Conservation (phyloP, 352 stramenopile species). For the Bremia lactucae region DNA sequence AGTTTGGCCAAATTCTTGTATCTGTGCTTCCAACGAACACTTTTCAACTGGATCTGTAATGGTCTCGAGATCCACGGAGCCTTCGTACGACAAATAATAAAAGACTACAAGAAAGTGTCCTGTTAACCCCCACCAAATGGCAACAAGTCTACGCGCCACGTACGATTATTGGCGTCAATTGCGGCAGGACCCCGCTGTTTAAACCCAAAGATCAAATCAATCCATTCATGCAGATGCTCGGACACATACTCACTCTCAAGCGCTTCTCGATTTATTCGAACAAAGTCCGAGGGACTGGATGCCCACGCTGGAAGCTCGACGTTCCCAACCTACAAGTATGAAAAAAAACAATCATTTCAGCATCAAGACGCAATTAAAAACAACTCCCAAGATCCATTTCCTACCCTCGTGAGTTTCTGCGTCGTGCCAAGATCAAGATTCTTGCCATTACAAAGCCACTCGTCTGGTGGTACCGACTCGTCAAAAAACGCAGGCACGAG, state of each 20-base stretch:
- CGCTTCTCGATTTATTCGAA: constrained; percentile 55
- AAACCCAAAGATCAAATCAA: constrained; percentile 77
- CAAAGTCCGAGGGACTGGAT: constrained; percentile 68
- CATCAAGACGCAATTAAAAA: constrained; percentile 1
- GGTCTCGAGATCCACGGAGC: constrained; percentile 74
- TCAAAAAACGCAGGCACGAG: constrained; percentile 98
- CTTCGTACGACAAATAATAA: constrained; percentile 85
- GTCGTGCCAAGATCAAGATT: constrained; percentile 93
- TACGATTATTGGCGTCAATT: constrained; percentile 70
- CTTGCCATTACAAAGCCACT: constrained; percentile 94
- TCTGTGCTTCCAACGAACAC: constrained; percentile 89
- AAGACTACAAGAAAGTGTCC: constrained; percentile 49
- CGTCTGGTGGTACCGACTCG: constrained; percentile 62
- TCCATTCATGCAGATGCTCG: constrained; percentile 67
- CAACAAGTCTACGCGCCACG: constrained; percentile 6
- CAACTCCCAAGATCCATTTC: not conserved
- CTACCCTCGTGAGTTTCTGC: constrained; percentile 65
- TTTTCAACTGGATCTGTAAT: constrained; percentile 87
- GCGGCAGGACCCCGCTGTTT: constrained; percentile 69
- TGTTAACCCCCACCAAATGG: no score
- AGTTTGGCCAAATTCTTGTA: constrained; percentile 89
- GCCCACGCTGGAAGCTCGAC: constrained; percentile 93
- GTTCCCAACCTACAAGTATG: constrained; percentile 77
- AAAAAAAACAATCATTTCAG: not conserved
- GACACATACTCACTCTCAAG: constrained; percentile 74